Conservation (phyloP, 192 early-diverging fungal genomes). For the Helicostylum pulchrum region DNA sequence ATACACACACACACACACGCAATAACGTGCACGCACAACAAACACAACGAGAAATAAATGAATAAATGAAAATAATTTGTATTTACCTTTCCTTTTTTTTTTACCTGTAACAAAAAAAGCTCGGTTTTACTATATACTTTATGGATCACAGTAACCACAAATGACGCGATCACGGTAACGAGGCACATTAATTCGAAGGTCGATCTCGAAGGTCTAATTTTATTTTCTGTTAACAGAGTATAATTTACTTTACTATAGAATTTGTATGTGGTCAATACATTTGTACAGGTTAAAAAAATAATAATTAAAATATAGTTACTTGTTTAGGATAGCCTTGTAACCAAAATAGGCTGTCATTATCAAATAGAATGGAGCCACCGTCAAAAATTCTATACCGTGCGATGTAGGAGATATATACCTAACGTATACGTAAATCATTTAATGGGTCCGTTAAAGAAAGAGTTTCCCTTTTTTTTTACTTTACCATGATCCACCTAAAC, state of each 20-base stretch:
- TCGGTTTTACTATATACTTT: slow-evolving; percentile 38
- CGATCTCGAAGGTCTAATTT: slow-evolving; percentile 8
- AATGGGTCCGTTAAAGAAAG: too few relatives aligned
- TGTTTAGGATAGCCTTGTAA: slow-evolving; percentile 15
- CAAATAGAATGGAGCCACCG: slow-evolving; percentile 35
- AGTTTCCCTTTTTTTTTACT: not conserved
- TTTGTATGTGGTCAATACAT: not conserved
- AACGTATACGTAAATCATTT: not conserved
- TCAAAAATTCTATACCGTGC: slow-evolving; percentile 46
- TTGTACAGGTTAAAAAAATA: not conserved
- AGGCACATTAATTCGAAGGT: slow-evolving; percentile 23
- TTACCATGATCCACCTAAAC: slow-evolving; percentile 22
- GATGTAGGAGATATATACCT: slow-evolving; percentile 52
- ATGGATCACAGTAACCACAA: slow-evolving; percentile 37
- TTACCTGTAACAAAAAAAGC: slow-evolving; percentile 42
- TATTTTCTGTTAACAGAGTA: slow-evolving; percentile 6
- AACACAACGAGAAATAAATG: too few relatives aligned
- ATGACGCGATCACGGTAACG: slow-evolving; percentile 28
- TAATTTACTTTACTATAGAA: not conserved
- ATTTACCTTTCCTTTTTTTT: not conserved
- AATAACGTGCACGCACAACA: not conserved
- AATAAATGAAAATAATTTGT: not conserved
- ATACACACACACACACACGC: not conserved
- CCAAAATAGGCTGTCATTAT: slow-evolving; percentile 36
- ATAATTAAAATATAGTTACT: slow-evolving; percentile 5